Evolutionary conservation across 192 early-diverging fungal genomes (phyloP).

Genomic region (Coemansia sp.): DNA sequence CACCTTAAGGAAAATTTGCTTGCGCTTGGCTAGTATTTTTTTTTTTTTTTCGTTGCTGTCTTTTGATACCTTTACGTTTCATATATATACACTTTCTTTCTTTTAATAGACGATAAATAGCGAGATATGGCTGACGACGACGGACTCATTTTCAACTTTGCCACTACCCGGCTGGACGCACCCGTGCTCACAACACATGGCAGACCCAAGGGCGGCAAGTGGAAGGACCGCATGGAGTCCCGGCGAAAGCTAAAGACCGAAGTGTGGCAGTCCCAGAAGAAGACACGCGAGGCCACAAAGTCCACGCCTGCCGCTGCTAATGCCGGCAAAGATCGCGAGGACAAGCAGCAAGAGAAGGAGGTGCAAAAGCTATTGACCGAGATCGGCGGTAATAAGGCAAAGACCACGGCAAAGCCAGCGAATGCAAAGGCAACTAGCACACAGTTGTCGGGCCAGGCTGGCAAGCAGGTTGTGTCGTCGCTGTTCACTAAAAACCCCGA

Average conservation of each 20-base stretch:
- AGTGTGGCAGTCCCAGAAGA: constrained; percentile 37
- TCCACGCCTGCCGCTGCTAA: not conserved
- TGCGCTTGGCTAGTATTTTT: not conserved
- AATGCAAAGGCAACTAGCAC: constrained; percentile 31
- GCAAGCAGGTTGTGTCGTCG: constrained; percentile 75
- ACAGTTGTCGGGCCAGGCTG: constrained; percentile 58
- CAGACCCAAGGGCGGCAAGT: constrained; percentile 44
- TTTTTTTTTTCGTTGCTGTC: not conserved
- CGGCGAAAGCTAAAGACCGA: constrained; percentile 35
- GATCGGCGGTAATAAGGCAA: constrained; percentile 33
- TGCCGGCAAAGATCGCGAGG: not conserved
- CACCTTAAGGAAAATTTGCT: constrained; percentile 9
- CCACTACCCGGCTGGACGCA: constrained; percentile 17
- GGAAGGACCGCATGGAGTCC: constrained; percentile 56
- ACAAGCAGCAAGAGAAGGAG: constrained; percentile 42
- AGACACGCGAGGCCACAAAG: constrained; percentile 6
- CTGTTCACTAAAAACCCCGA: constrained; percentile 80
- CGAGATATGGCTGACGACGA: constrained; percentile 66
- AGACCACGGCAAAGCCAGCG: constrained; percentile 13
- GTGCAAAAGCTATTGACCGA: constrained; percentile 30
- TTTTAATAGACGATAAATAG: not conserved
- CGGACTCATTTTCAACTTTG: constrained; percentile 71
- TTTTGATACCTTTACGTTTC: not conserved
- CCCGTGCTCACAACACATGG: constrained; percentile 25
- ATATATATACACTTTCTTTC: not conserved